Conservation (phyloP, 352 stramenopile species). For the Lagenidium sp. region DNA sequence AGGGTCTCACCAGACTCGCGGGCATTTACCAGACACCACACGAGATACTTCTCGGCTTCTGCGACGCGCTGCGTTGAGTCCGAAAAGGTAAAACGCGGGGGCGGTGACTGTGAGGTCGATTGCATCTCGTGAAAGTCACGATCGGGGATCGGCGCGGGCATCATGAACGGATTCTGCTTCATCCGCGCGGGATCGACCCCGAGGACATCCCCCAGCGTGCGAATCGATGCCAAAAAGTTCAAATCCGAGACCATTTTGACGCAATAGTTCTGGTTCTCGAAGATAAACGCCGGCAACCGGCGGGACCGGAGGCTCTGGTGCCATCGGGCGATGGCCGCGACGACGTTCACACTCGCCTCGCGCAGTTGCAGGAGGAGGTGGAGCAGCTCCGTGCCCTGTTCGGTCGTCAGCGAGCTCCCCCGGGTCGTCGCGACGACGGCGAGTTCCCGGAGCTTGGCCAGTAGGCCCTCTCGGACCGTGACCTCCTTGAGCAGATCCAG, state of each 20-base stretch:
- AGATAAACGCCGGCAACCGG: conserved; percentile 26
- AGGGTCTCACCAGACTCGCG: not conserved
- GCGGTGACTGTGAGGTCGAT: conserved; percentile 7
- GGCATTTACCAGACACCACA: conserved; percentile 34
- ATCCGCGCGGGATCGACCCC: conserved; percentile 45
- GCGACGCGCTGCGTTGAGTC: conserved; percentile 31
- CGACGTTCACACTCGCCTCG: conserved; percentile 39
- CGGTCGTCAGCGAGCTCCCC: conserved; percentile 25
- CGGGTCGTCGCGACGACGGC: conserved; percentile 13
- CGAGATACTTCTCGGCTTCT: conserved; percentile 51
- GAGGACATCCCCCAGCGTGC: conserved; percentile 33
- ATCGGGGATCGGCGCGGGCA: conserved; percentile 53
- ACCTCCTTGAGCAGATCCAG: conserved; percentile 45
- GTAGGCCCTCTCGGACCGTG: conserved; percentile 44
- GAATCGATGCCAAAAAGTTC: conserved; percentile 59
- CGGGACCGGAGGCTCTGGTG: conserved; percentile 19
- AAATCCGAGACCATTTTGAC: conserved; percentile 68
- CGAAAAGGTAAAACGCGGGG: conserved; percentile 9
- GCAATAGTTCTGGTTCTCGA: conserved; percentile 55
- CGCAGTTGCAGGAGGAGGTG: conserved; percentile 58
- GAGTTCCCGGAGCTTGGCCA: conserved; percentile 36
- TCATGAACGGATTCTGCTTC: conserved; percentile 83
- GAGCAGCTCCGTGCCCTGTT: conserved; percentile 43
- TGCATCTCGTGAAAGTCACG: conserved; percentile 34
- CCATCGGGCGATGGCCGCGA: conserved; percentile 48